Conservation (phyloP, 108 stramenopile species). For the Pseudonitzschia multiseries region DNA sequence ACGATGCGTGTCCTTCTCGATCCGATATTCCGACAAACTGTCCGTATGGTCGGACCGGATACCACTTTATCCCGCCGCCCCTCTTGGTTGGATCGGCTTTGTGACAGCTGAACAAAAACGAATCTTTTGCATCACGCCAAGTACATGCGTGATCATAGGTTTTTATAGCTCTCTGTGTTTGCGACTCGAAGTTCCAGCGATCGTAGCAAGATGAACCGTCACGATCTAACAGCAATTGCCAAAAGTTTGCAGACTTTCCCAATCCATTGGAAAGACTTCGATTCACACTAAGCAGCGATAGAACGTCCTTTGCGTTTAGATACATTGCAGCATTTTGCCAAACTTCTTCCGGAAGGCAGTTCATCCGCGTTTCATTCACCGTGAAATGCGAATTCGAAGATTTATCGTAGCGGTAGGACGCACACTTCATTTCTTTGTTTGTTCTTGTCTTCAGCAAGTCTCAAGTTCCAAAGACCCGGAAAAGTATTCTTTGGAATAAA, state of each 20-base stretch:
- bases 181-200: not conserved
- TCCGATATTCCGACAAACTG: conserved; percentile 12
- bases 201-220: conserved; percentile 10
- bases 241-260: conserved; percentile 32
- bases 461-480: too few relatives aligned
- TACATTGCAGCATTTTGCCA: conserved; percentile 27
- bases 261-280: conserved; percentile 24
- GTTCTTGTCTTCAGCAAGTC: too few relatives aligned
- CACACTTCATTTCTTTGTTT: too few relatives aligned
- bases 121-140: not conserved
- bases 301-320: conserved; percentile 37
- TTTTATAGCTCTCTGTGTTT: too few relatives aligned
- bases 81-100: conserved; percentile 17
- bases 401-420: too few relatives aligned
- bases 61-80: conserved; percentile 31
- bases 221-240: conserved; percentile 27
- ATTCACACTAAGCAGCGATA: conserved; percentile 41
- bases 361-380: not conserved
- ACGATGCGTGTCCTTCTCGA: conserved; percentile 54
- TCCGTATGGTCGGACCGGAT: conserved; percentile 13
- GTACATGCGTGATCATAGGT: not conserved
- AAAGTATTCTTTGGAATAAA: too few relatives aligned
- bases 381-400: not conserved
- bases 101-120: conserved; percentile 33
- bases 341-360: conserved; percentile 37